Evolutionary conservation across 2,329 filamentous ascomycete species (phyloP), one percentile per base, ranked within the genome.

Genomic region (Arthroderma sp.): DNA sequence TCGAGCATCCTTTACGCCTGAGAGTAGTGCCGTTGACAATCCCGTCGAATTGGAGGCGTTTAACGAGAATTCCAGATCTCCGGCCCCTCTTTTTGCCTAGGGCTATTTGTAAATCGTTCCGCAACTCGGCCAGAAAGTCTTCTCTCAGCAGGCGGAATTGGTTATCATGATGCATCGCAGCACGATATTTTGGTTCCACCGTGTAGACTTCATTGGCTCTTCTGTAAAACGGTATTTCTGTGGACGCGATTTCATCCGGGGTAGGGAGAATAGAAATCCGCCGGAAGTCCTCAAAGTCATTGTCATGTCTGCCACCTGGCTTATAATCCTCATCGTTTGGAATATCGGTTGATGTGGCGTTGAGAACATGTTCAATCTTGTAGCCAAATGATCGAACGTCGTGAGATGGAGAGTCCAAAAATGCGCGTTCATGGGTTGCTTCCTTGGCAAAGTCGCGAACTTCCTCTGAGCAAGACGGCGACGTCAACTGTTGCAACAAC

Each of bases 191-290:
- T 23, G 64, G 28, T 2, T 70, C 59, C 0, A 63, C 59, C 0
- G 68, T 8, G 6, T 7, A 7, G 11, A 33, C 11, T 33, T 5
- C 31, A 33, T 33, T 5, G 6, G 11, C 11, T 11, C 6, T 5
- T 11, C 11, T 5, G 31, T 33, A 33, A 11, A 33, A 33, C 11
- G 31, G 31, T 11, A 7, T 5, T 33, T 33, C 31, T 11, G 9
- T 25, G n/a, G n/a, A 25, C 9, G 5, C 11, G 33, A 81, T 77
- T 60, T 81, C 79, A 13, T 73, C 63, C 1, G 65, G 61, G 0
- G 78, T 81, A 0, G 79, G 79, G 41, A 81, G 61, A 38, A 81
- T 76, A 51, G 67, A 67, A 56, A 81, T 79, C 0, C 76, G 59
- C 0, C 63, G 33, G 56, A 81, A 79, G 51, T 75, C 67, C 0